Conservation (phyloP, 768 basidiomycete genomes). For the Tulasnella sp. region DNA sequence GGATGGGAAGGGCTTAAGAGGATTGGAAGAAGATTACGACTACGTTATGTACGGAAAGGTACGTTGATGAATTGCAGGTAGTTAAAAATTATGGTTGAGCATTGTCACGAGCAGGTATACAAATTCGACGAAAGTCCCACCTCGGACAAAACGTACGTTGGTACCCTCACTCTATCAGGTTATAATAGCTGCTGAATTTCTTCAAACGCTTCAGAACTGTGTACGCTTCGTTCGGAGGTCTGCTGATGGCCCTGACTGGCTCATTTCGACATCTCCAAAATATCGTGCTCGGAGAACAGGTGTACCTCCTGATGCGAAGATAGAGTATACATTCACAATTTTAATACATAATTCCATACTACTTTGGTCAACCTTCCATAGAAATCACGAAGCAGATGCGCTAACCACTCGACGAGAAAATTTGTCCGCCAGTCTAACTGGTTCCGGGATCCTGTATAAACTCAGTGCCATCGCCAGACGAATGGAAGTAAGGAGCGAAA, state of each 20-base stretch:
- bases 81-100: slow-evolving; percentile 4
- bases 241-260: slow-evolving; percentile 87
- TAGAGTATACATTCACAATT: slow-evolving; percentile 23
- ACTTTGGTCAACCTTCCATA: not conserved
- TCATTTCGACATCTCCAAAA: slow-evolving; percentile 83
- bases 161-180: not conserved
- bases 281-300: slow-evolving; percentile 84
- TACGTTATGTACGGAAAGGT: slow-evolving; percentile 99
- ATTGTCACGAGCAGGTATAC: slow-evolving; percentile 92
- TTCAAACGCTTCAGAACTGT: slow-evolving; percentile 49
- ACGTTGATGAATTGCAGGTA: slow-evolving; percentile 16
- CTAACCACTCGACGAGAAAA: slow-evolving; percentile 12
- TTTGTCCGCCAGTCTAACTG: slow-evolving; percentile 22
- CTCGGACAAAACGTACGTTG: slow-evolving; percentile 64
- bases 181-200: not conserved
- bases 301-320: slow-evolving; percentile 79
- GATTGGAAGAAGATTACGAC: slow-evolving; percentile 88
- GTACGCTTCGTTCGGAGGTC: slow-evolving; percentile 91
- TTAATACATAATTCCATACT: not conserved
- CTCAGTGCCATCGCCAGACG: slow-evolving; percentile 16
- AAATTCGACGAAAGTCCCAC: slow-evolving; percentile 81
- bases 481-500: slow-evolving; percentile 19
- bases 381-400: not conserved
- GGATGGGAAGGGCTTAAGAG: slow-evolving; percentile 65
- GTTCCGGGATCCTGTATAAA: slow-evolving; percentile 21